A percentile compares a stretch with the other conserved stretches of the same genome.
phyloP scores from a whole-genome alignment of 495 filamentous ascomycete species.

The Aspergillus sclerotioniger region DNA sequence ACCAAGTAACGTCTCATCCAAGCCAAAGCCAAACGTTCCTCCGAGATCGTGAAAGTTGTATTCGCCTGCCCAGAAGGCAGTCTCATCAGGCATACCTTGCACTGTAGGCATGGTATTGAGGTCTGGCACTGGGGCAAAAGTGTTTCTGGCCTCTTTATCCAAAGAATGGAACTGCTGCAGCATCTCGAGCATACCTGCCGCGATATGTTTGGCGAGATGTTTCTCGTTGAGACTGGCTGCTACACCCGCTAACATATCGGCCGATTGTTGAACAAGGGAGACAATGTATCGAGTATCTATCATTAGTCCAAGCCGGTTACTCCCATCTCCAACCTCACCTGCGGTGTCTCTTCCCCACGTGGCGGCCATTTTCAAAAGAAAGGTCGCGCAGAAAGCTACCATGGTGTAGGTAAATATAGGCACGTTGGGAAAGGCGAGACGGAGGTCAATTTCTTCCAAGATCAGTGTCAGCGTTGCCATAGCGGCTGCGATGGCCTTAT shows the following conservation, averaged over 20 bases:
- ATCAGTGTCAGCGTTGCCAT: conserved; percentile 33
- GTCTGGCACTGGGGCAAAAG: background rate
- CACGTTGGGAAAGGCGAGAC: conserved; percentile 34
- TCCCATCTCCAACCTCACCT: no score
- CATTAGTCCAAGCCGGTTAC: background rate
- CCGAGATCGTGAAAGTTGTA: conserved; percentile 9
- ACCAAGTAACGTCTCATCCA: conserved; percentile 4
- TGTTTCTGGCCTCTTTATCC: background rate
- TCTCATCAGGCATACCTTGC: background rate
- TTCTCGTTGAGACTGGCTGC: conserved; percentile 19
- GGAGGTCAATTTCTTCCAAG: conserved; percentile 35
- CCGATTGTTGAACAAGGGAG: conserved; percentile 22
- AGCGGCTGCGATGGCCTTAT: conserved; percentile 39
- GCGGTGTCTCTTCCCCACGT: background rate
- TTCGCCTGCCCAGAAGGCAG: conserved; percentile 4
- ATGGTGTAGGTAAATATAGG: conserved; percentile 45
- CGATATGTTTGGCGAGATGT: conserved; percentile 32
- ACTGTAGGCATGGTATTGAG: background rate
- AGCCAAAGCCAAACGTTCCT: conserved; percentile 7
- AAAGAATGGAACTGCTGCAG: background rate
- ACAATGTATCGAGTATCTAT: conserved; percentile 18
- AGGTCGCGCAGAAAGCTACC: conserved; percentile 40
- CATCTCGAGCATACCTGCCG: conserved; percentile 29
- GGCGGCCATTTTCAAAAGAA: conserved; percentile 37
- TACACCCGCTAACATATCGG: conserved; percentile 24